Conservation (phyloP, 23 red algal species). For the Rhodosorus marinus region DNA sequence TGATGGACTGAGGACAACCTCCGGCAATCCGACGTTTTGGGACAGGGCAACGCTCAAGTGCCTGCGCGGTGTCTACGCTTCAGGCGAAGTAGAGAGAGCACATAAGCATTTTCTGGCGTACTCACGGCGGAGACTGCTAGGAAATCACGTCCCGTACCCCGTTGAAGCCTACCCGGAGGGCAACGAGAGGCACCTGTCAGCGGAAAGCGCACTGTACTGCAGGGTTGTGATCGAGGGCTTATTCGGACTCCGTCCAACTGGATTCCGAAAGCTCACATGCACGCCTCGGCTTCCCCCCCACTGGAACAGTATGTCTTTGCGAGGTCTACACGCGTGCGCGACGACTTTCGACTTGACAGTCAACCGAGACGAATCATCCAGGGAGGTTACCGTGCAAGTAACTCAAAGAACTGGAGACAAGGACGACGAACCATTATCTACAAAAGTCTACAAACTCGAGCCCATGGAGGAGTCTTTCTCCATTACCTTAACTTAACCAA, state of each 20-base stretch:
- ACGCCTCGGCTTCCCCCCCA: background rate
- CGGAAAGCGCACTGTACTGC: slow-evolving; percentile 26
- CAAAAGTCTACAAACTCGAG: no score
- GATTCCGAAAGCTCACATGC: background rate
- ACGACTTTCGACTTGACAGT: background rate
- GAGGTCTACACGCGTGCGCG: background rate
- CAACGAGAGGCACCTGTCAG: slow-evolving; percentile 19
- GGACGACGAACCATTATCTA: no score
- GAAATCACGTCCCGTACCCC: slow-evolving; percentile 1
- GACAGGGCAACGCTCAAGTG: slow-evolving; percentile 25
- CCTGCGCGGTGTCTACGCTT: slow-evolving; percentile 2
- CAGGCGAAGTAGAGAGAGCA: slow-evolving; percentile 13
- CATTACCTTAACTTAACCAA: no score
- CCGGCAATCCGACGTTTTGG: slow-evolving; percentile 8
- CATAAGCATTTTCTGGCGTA: slow-evolving; percentile 7
- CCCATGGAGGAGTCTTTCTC: no score
- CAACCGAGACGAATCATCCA: no score
- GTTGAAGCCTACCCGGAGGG: slow-evolving; percentile 31
- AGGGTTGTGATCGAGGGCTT: slow-evolving; percentile 23
- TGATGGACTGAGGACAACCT: slow-evolving; percentile 3
- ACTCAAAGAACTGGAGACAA: no score
- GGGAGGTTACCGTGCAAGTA: no score
- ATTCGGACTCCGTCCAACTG: slow-evolving; percentile 6
- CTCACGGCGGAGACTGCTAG: background rate
- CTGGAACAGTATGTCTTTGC: background rate